These are phyloP conservation scores for Orychophragmus violaceus DNA, from an alignment of 345 rosid genomes.

Conservation along the genomic window DNA sequence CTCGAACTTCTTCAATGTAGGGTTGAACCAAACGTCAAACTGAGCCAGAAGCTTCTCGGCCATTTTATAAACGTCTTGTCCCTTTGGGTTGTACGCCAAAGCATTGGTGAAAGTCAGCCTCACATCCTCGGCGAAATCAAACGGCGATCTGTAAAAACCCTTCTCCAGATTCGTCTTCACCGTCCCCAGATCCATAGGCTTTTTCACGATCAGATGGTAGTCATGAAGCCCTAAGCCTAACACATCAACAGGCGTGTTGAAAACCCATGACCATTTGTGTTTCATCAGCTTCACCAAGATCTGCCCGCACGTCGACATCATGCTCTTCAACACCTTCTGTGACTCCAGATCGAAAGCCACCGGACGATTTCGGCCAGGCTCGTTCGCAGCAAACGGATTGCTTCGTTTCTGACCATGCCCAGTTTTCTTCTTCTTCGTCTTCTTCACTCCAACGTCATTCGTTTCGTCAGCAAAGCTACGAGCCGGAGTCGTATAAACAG, in stretches of 20 bases:
- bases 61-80: slow-evolving; percentile 51
- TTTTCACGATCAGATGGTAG: slow-evolving; percentile 50
- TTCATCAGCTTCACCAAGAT: slow-evolving; percentile 68
- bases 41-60: slow-evolving; percentile 49
- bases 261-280: slow-evolving; percentile 54
- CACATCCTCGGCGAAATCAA: slow-evolving; percentile 64
- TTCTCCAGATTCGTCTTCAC: slow-evolving; percentile 49
- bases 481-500: slow-evolving; percentile 25
- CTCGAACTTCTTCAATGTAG: slow-evolving; percentile 24
- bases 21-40: slow-evolving; percentile 47
- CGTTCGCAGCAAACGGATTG: slow-evolving; percentile 20
- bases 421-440: slow-evolving; percentile 44
- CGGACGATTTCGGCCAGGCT: slow-evolving; percentile 12
- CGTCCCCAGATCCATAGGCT: slow-evolving; percentile 81
- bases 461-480: slow-evolving; percentile 29
- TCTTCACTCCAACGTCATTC: slow-evolving; percentile 29
- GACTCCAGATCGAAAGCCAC: slow-evolving; percentile 20
- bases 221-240: slow-evolving; percentile 58
- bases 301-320: slow-evolving; percentile 50
- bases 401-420: slow-evolving; percentile 41
- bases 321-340: slow-evolving; percentile 12
- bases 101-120: slow-evolving; percentile 73
- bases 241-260: slow-evolving; percentile 64
- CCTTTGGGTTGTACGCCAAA: slow-evolving; percentile 66
- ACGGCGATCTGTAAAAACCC: slow-evolving; percentile 49